Base-by-base conservation (phyloP, 2,329 filamentous ascomycete species). In the Chalaropsis thielavioides region DNA sequence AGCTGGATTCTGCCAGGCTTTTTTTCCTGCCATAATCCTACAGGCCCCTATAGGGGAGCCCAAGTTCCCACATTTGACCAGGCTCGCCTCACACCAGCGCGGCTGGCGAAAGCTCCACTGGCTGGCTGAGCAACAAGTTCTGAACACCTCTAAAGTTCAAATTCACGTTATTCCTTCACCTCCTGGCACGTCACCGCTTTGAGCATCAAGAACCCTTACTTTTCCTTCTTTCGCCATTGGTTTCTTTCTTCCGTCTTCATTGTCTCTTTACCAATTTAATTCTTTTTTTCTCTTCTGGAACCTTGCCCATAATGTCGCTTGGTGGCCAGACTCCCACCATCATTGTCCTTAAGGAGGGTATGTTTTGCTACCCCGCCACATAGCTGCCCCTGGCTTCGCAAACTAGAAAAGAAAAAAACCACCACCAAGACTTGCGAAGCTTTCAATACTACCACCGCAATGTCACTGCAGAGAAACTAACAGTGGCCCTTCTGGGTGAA, bases 241-340 rank as follows among this genome's bases (percentile, higher is more conserved):
- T n/a, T 56, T 46, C 3, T 61, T 38, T 38, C 15, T 58, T 31
- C 24, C 54, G n/a, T 58, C 41, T 11, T 8, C 15, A 22, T 27
- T 64, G 51, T 38, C 43, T 64, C 60, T 41, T 56, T 51, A 40
- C 56, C 19, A 24, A n/a, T 44, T 63, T 66, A 63, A 66, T 66
- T 65, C 15, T 58, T 49, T 41, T 44, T 44, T 61, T 44, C 59
- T 13, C 41, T 17, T 58, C 13, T 61, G 44, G 24, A 58, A 24
- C 49, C 19, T 59, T 64, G 58, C 62, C 69, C 74, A 81, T 72
- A 71, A 96, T 96, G 92, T 95, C 92, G 75, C 96, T 96, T 80
- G 90, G 90, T 79, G 92, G 92, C 75, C 92, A 96, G 79, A 94
- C 92, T 75, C 92, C 92, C 76, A 96, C 92, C 72, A 96, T 96